phyloP scores from a whole-genome alignment of 1,139 yeast species.

The Nakaseomyces bracarensis region DNA sequence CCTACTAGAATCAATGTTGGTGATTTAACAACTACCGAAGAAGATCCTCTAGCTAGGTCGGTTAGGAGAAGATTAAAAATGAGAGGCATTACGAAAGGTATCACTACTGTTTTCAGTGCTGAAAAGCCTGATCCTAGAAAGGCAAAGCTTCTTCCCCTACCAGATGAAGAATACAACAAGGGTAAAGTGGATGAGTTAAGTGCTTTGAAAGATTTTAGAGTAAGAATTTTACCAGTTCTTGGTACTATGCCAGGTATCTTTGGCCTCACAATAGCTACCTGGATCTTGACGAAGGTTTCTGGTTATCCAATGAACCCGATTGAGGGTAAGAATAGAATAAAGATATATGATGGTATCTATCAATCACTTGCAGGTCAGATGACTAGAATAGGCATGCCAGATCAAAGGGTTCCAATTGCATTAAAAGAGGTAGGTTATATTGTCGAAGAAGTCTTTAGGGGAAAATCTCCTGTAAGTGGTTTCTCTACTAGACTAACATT shows the following conservation, averaged over 20 bases:
- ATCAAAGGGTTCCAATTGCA: conserved; percentile 67
- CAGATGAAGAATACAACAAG: conserved; percentile 66
- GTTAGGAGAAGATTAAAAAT: conserved; percentile 77
- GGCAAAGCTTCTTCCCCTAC: conserved; percentile 75
- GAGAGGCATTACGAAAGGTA: conserved; percentile 64
- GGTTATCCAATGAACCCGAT: conserved; percentile 85
- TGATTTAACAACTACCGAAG: conserved; percentile 72
- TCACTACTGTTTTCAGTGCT: conserved; percentile 84
- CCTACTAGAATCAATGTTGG: conserved; percentile 75
- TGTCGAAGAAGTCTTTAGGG: conserved; percentile 87
- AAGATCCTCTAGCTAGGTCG: conserved; percentile 85
- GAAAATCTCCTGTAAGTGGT: conserved; percentile 84
- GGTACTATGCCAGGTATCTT: conserved; percentile 97
- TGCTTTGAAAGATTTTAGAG: conserved; percentile 82
- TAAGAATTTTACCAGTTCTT: conserved; percentile 84
- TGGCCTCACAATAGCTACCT: conserved; percentile 83
- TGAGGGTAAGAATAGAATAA: conserved; percentile 84
- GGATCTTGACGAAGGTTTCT: conserved; percentile 66
- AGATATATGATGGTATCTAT: conserved; percentile 71
- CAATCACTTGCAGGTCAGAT: conserved; percentile 85
- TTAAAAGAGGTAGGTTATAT: conserved; percentile 69
- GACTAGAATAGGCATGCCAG: conserved; percentile 58
- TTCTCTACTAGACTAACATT: conserved; percentile 70
- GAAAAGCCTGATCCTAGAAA: conserved; percentile 95
- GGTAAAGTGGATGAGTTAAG: conserved; percentile 85